Evolutionary conservation across 139 green algal species (phyloP).

Genomic region (Spirogloea muscicola): DNA sequence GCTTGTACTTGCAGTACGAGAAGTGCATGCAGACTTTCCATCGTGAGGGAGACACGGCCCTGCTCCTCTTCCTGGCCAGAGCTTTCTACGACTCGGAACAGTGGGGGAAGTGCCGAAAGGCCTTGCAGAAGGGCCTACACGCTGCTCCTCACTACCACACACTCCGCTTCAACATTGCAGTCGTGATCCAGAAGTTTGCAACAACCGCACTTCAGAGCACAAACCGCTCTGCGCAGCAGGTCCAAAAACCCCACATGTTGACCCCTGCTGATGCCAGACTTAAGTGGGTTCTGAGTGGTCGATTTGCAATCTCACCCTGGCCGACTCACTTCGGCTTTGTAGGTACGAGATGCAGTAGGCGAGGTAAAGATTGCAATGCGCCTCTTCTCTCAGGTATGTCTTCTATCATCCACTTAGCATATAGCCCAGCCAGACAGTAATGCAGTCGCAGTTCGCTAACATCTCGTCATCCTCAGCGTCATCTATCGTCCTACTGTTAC

Average conservation of each 20-base stretch:
- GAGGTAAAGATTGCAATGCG: conserved; percentile 38
- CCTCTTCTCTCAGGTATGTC: conserved; percentile 37
- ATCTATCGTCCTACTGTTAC: background rate
- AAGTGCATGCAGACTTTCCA: conserved; percentile 60
- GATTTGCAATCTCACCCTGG: too few species aligned
- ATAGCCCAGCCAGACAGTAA: too few species aligned
- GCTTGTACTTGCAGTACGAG: conserved; percentile 63
- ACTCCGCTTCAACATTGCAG: conserved; percentile 50
- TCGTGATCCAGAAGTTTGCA: conserved; percentile 78
- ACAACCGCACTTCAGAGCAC: conserved; percentile 61
- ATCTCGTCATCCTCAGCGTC: too few species aligned
- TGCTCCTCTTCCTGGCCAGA: conserved; percentile 61
- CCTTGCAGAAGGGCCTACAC: conserved; percentile 71
- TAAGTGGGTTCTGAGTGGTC: too few species aligned
- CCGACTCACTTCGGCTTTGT: too few species aligned
- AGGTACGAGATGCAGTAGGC: conserved; percentile 33
- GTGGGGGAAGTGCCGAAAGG: conserved; percentile 53
- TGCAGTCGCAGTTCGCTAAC: too few species aligned
- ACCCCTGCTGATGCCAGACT: too few species aligned
- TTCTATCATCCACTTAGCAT: too few species aligned
- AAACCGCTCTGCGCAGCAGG: conserved; percentile 25
- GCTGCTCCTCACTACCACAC: conserved; percentile 62
- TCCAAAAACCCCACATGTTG: too few species aligned
- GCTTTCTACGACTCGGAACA: conserved; percentile 70
- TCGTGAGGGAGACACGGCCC: conserved; percentile 47